Base-by-base conservation (phyloP, 768 basidiomycete genomes). In the Hygrophorus russula region DNA sequence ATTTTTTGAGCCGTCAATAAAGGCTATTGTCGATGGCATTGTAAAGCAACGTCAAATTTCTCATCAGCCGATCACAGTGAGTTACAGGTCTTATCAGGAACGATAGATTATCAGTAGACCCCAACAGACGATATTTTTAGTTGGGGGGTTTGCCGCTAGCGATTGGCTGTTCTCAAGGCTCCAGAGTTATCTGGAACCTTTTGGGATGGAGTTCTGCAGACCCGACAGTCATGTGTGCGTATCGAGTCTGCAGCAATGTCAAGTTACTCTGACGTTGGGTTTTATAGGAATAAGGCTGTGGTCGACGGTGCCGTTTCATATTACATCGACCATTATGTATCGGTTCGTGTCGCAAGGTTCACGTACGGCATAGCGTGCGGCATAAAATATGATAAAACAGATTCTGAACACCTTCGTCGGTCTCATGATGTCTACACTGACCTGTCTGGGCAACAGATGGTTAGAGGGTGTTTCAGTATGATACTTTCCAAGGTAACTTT, bases 81-180 rank as follows among this genome's bases (percentile, higher is more conserved):
- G 61, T 46, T 2, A 19, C 13, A 5, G 8, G 5, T 39, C 39
- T 19, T 14, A n/a, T 11, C 39, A 27, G 28, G 8, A 17, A 20
- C 27, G 15, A 30, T 11, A 20, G 15, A 34, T 14, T 19, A 18
- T 12, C 29, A 4, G 24, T 13, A 34, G 9, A 17, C 5, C 33
- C 14, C 38, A 11, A 2, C 37, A 70, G 69, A 60, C 63, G 18
- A 62, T 70, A 18, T 61, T 71, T 27, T 65, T 80, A 1, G 73
- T 77, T 2, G 74, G 75, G 5, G 74, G 73, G 0, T 76, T 76
- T 53, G 67, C 68, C 8, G 68, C 71, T 1, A 74, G 65, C 45
- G 66, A 69, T 35, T 74, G 66, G 63, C 53, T 77, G 13, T 74
- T 68, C 46, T 48, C 56, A 1, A 58, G 61, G 36, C 61, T 74